Conservation (phyloP, 2,329 filamentous ascomycete genomes). For the Alternaria panax region DNA sequence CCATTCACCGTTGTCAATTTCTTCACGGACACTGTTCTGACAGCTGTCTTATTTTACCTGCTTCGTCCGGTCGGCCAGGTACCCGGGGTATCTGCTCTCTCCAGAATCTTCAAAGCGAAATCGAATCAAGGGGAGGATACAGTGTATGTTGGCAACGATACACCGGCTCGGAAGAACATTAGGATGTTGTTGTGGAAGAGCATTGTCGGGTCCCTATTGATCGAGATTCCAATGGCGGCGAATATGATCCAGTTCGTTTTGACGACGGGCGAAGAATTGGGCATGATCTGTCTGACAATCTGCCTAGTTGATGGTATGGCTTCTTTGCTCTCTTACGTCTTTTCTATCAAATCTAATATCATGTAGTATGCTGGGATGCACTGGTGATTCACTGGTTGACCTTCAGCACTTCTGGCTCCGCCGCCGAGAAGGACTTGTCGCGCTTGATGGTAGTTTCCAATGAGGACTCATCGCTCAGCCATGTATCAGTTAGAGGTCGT, state of each 20-base stretch:
- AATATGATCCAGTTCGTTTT: slow-evolving; percentile 48
- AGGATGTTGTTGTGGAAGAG: slow-evolving; percentile 37
- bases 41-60: slow-evolving; percentile 47
- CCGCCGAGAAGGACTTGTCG: slow-evolving; percentile 14
- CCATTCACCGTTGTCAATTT: slow-evolving; percentile 47
- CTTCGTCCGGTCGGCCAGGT: slow-evolving; percentile 33
- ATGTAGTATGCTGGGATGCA: slow-evolving; percentile 25
- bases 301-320: slow-evolving; percentile 50
- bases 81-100: background rate
- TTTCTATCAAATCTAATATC: background rate
- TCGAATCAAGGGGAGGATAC: background rate
- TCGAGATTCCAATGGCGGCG: slow-evolving; percentile 47
- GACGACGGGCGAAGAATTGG: slow-evolving; percentile 42
- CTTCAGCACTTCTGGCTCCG: slow-evolving; percentile 18
- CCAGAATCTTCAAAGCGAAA: background rate
- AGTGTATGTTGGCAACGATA: slow-evolving; percentile 4
- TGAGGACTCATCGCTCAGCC: background rate
- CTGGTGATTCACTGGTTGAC: slow-evolving; percentile 32
- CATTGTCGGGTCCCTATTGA: slow-evolving; percentile 40
- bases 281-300: slow-evolving; percentile 49
- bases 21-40: slow-evolving; percentile 45
- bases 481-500: background rate
- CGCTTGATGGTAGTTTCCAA: background rate
- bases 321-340: background rate
- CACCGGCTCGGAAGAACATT: slow-evolving; percentile 28